These are phyloP conservation scores for Phytopythium aichiense DNA, from an alignment of 352 stramenopile genomes.

Conservation along the genomic window DNA sequence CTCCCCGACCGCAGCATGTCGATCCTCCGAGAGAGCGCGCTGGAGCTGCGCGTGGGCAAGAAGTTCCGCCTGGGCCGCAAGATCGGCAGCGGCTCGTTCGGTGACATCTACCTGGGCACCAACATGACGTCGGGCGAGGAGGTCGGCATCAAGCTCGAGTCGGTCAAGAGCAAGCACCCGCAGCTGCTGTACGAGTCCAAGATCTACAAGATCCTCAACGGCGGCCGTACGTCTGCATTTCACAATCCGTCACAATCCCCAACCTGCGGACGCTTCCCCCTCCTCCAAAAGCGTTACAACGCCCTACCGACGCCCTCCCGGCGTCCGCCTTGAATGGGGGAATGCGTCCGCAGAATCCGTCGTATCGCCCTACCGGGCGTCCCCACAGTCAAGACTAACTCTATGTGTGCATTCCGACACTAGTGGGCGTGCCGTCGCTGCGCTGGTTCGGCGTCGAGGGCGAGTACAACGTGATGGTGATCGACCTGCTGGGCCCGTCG, in stretches of 20 bases:
- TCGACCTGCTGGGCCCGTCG: constrained; percentile 98
- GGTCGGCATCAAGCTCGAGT: constrained; percentile 99
- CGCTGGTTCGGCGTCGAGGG: constrained; percentile 99
- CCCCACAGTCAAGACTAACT: neutral
- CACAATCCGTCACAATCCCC: neutral
- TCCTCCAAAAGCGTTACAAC: no score
- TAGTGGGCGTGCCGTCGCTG: constrained; percentile 99
- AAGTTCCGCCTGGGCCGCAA: constrained; percentile 99
- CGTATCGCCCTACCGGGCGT: neutral
- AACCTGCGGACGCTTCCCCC: neutral
- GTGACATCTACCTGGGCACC: constrained; percentile 99
- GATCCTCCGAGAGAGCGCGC: constrained; percentile 12
- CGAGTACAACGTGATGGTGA: constrained; percentile 99
- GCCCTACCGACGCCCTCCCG: no score
- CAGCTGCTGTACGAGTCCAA: constrained; percentile 99
- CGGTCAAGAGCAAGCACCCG: constrained; percentile 96
- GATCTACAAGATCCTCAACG: constrained; percentile 99
- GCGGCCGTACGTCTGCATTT: constrained; percentile 88
- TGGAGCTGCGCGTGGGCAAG: constrained; percentile 98
- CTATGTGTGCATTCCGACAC: constrained; percentile 36
- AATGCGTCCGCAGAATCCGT: neutral
- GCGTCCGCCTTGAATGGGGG: neutral
- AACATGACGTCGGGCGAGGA: constrained; percentile 99
- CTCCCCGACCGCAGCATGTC: neutral
- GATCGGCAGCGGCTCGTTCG: constrained; percentile 99